These are phyloP conservation scores for Heliamphora pulchella DNA, from an alignment of 179 eudicot genomes.

Conservation along the genomic window DNA sequence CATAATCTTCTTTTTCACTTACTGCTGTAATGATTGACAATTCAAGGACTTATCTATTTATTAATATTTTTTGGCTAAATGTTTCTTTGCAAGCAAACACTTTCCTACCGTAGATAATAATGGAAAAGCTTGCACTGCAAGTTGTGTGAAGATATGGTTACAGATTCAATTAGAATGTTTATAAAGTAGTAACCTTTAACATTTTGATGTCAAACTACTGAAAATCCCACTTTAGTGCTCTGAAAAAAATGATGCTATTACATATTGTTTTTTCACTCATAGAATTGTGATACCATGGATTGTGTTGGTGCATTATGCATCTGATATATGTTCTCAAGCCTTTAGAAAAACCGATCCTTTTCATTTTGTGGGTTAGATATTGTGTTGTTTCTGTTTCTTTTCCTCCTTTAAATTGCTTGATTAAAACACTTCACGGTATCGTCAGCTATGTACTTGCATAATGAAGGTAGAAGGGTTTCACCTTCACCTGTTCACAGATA, in stretches of 20 bases:
- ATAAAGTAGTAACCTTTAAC: neutral
- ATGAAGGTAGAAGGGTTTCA: neutral
- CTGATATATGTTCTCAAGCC: neutral
- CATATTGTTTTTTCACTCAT: neutral
- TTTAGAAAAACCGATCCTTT: neutral
- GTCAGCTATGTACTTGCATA: neutral
- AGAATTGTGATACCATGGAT: neutral
- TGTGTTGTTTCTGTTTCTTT: neutral
- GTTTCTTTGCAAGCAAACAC: neutral
- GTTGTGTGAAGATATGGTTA: neutral
- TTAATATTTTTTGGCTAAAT: neutral
- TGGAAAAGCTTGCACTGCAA: neutral
- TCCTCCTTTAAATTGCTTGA: neutral
- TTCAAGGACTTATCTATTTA: constrained; percentile 2
- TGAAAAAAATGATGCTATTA: neutral
- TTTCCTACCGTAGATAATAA: neutral
- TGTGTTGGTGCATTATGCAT: neutral
- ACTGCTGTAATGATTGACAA: neutral
- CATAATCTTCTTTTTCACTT: neutral
- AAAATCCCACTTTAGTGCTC: neutral
- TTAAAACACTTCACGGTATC: neutral
- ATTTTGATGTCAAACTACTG: neutral
- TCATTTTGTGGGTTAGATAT: neutral
- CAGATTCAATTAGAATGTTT: neutral
- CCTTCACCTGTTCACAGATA: neutral